phyloP scores from a whole-genome alignment of 2,329 filamentous ascomycete genomes.

The Herpotrichia juniperi region DNA sequence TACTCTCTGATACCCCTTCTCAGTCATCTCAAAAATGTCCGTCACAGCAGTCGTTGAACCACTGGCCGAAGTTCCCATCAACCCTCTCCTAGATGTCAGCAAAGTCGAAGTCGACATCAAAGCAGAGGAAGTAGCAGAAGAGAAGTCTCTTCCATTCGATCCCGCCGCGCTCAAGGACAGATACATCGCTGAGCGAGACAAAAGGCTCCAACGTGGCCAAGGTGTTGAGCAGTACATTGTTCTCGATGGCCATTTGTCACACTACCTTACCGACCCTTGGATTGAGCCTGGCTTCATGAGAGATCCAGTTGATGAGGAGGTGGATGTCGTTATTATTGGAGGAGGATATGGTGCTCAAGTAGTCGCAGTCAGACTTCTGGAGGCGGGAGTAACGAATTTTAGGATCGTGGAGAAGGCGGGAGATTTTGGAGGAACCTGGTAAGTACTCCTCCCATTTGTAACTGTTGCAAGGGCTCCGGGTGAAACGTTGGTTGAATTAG shows the following conservation, averaged over 20 bases:
- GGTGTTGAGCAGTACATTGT: slow-evolving; percentile 36
- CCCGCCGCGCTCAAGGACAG: slow-evolving; percentile 30
- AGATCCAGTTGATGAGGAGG: slow-evolving; percentile 33
- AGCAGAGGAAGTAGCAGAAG: slow-evolving; percentile 17
- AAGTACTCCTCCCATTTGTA: slow-evolving; percentile 6
- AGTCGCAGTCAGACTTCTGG: slow-evolving; percentile 48
- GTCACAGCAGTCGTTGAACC: slow-evolving; percentile 9
- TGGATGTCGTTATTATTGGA: slow-evolving; percentile 47
- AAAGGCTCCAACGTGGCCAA: slow-evolving; percentile 28
- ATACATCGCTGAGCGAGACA: slow-evolving; percentile 36
- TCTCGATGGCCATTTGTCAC: slow-evolving; percentile 30
- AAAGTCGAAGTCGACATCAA: slow-evolving; percentile 25
- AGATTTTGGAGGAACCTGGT: slow-evolving; percentile 56
- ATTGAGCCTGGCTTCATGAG: slow-evolving; percentile 29
- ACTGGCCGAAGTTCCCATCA: slow-evolving; percentile 22
- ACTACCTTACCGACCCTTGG: slow-evolving; percentile 37
- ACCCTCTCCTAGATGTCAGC: slow-evolving; percentile 11
- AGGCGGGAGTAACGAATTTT: slow-evolving; percentile 48
- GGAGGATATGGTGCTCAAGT: slow-evolving; percentile 54
- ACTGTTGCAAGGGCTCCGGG: slow-evolving; percentile 6
- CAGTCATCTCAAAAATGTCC: neutral
- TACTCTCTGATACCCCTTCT: neutral
- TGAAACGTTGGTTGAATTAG: no score
- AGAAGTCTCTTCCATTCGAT: slow-evolving; percentile 28
- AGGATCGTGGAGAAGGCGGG: slow-evolving; percentile 54